Base-by-base conservation (phyloP, 768 basidiomycete species). In the Phlebiopsis gigantea region DNA sequence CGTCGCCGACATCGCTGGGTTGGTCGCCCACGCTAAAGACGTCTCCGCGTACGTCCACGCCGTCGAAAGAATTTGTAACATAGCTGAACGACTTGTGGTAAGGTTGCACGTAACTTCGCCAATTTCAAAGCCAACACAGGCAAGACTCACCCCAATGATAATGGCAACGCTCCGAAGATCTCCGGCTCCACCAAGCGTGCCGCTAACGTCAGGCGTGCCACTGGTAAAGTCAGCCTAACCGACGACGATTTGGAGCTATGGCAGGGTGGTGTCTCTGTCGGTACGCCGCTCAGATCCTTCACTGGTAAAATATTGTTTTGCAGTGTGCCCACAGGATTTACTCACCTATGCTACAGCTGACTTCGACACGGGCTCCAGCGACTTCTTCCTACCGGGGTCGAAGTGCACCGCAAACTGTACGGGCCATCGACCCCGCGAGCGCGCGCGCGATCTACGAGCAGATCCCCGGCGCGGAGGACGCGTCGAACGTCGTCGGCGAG, bases 221-320 rank as follows among this genome's bases (percentile, higher is more conserved):
- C 52, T 9, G 57, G 57, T 24, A 22, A 4, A 5, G 34, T 19
- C 21, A 19, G 63, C 5, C 62, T 69, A 46, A 64, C 58, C 19
- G 65, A 69, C 56, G 55, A 68, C 52, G 29, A 50, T 21, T 66
- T 65, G 41, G 59, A 71, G 50, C 58, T 72, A 45, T 76, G 74
- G 68, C 68, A 71, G 24, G 75, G 74, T 6, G 57, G 58, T 24
- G 65, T 78, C 58, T 61, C 62, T 9, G 72, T 78, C 61, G 77
- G 77, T 22, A 73, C 69, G 1, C 72, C 73, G 0, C 61, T 59
- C 1, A 66, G 71, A 60, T 64, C 57, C 14, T 69, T 73, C 62
- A 64, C 65, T 4, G 59, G 47, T 49, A 21, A 3, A 19, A 5
- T 28, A 29, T 3, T 6, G 3, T 25, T 5, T 3, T 24, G 15